phyloP scores from a whole-genome alignment of 2,329 filamentous ascomycete genomes.

The Alternaria ventricosa region DNA sequence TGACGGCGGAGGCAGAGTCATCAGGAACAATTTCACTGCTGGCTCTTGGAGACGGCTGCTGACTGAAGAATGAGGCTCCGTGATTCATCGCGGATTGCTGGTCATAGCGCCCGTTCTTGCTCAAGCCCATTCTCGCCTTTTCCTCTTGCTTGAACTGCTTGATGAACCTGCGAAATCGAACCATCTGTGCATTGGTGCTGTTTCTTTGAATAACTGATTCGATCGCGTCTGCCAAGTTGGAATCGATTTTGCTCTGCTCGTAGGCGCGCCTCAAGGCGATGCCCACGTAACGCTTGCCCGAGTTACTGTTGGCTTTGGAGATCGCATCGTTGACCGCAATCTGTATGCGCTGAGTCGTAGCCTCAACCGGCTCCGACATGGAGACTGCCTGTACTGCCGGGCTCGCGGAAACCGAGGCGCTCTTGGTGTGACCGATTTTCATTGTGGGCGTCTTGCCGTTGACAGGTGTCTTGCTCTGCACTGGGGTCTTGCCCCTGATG shows the following conservation, averaged over 20 bases:
- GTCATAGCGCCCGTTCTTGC: slow-evolving; percentile 21
- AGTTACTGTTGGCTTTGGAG: slow-evolving; percentile 48
- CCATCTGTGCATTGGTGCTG: slow-evolving; percentile 48
- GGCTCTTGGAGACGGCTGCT: slow-evolving; percentile 30
- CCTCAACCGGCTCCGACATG: slow-evolving; percentile 15
- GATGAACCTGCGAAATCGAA: slow-evolving; percentile 51
- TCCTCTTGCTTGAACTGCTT: slow-evolving; percentile 50
- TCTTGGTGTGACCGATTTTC: slow-evolving; percentile 33
- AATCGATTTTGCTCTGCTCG: slow-evolving; percentile 48
- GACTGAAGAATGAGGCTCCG: slow-evolving; percentile 20
- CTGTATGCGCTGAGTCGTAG: slow-evolving; percentile 34
- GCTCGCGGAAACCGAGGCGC: slow-evolving; percentile 23
- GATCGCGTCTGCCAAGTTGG: slow-evolving; percentile 48
- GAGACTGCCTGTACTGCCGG: slow-evolving; percentile 24
- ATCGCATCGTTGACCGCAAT: slow-evolving; percentile 53
- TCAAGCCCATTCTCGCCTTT: slow-evolving; percentile 28
- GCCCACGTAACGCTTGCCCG: slow-evolving; percentile 31
- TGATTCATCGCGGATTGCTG: slow-evolving; percentile 43
- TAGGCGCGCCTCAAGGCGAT: slow-evolving; percentile 53
- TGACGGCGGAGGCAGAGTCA: slow-evolving; percentile 29
- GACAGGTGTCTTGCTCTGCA: slow-evolving; percentile 41
- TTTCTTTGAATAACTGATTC: slow-evolving; percentile 52
- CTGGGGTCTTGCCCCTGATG: slow-evolving; percentile 44
- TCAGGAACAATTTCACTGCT: slow-evolving; percentile 34
- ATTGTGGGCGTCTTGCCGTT: slow-evolving; percentile 34